A percentile compares a stretch with the other conserved stretches of the same genome.
phyloP scores from a whole-genome alignment of 495 filamentous ascomycete species.

The Tuber brumale region DNA sequence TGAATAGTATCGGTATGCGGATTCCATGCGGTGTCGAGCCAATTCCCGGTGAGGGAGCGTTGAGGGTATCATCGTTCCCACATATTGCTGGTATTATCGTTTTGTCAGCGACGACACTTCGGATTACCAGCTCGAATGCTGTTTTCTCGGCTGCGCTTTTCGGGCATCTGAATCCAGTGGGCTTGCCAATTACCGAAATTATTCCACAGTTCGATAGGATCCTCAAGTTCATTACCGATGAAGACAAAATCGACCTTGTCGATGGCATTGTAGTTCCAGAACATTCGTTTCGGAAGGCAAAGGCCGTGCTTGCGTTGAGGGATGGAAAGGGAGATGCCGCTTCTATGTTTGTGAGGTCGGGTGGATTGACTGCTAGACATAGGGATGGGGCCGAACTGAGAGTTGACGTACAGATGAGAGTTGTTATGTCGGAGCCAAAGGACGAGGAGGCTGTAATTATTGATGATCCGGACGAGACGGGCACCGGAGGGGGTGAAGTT shows the following conservation, averaged over 20 bases:
- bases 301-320: constrained; percentile 70
- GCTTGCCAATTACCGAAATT: constrained; percentile 66
- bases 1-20: constrained; percentile 62
- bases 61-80: constrained; percentile 85
- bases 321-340: constrained; percentile 73
- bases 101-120: constrained; percentile 63
- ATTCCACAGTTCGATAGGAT: constrained; percentile 84
- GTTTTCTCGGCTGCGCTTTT: constrained; percentile 90
- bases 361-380: constrained; percentile 76
- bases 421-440: constrained; percentile 71
- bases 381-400: constrained; percentile 84
- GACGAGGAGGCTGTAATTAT: constrained; percentile 43
- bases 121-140: constrained; percentile 85
- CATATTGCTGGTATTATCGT: constrained; percentile 97
- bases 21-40: constrained; percentile 72
- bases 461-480: constrained; percentile 44
- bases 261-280: constrained; percentile 98
- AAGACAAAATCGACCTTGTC: constrained; percentile 71
- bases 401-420: constrained; percentile 91
- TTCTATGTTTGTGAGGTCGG: constrained; percentile 66
- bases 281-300: constrained; percentile 85
- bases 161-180: constrained; percentile 75
- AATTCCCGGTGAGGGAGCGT: constrained; percentile 55
- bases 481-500: constrained; percentile 58
- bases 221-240: constrained; percentile 70